Evolutionary conservation across 805 yeast genomes (phyloP), one percentile per base, ranked within the genome.

Genomic region (Metschnikowia continentalis): DNA sequence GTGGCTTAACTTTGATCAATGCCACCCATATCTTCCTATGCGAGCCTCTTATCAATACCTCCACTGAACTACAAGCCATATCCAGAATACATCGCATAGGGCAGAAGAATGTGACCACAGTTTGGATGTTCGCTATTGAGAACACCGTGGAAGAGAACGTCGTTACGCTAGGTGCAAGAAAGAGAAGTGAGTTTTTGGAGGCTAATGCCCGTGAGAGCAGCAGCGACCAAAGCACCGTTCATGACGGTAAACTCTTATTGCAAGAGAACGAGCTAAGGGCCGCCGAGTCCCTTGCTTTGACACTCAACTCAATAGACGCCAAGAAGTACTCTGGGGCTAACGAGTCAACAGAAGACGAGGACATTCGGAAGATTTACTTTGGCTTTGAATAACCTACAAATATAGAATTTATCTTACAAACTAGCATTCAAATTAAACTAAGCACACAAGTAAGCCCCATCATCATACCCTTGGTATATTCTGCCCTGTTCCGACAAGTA

Each of bases 51-150:
- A 85, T 94, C 14, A 90, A 90, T 61, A 82, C 91, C 0, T 86
- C 96, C 2, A 74, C 90, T 44, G 98, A 94, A 59, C 64, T 89
- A 14, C 99, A 92, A 64, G 97, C 98, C 0, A 86, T 91, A 48
- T 88, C 95, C 46, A 78, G 99, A 55, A 83, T 94, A 40, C 96
- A 92, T 63, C 73, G 99, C 55, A 91, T 92, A 62, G 99, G 99
- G 0, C 99, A 94, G 66, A 78, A 76, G 2, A 72, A 77, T 41
- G 82, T 80, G 14, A 94, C 99, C 0, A 86, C 84, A 1, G 96
- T 92, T 1, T 94, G 98, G 97, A 85, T 87, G 80, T 90, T 92
- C 70, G 83, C 87, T 22, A 86, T 91, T 50, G 81, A 79, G 50
- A 83, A 85, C 38, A 83, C 96, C 0, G 96, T 94, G 14, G 99